Conservation (phyloP, 768 basidiomycete genomes). For the Tricholoma sp. region DNA sequence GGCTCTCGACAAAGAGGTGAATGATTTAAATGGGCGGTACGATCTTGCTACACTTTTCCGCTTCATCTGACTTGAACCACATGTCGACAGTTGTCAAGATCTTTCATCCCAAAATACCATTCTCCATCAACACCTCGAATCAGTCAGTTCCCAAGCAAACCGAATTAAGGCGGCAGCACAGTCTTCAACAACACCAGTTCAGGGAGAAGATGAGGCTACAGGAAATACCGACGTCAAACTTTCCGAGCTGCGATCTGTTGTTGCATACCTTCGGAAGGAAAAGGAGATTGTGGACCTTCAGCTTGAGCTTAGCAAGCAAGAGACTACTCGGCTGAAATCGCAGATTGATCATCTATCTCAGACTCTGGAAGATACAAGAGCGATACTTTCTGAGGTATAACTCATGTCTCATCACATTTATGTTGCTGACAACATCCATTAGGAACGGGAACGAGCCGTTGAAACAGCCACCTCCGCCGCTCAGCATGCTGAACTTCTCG, state of each 20-base stretch:
- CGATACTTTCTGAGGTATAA: slow-evolving; percentile 63
- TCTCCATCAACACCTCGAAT: slow-evolving; percentile 81
- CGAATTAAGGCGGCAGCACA: slow-evolving; percentile 72
- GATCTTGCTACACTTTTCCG: slow-evolving; percentile 10
- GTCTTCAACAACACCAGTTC: slow-evolving; percentile 32
- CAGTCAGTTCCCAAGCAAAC: slow-evolving; percentile 75
- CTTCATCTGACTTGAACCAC: background rate
- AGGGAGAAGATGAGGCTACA: slow-evolving; percentile 38
- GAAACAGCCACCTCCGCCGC: slow-evolving; percentile 65
- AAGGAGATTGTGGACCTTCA: slow-evolving; percentile 91
- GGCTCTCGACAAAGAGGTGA: slow-evolving; percentile 70
- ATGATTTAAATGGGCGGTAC: slow-evolving; percentile 67
- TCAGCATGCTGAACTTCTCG: slow-evolving; percentile 80
- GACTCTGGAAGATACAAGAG: slow-evolving; percentile 63
- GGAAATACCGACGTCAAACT: slow-evolving; percentile 60
- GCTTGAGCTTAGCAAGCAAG: slow-evolving; percentile 71
- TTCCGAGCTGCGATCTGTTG: slow-evolving; percentile 70
- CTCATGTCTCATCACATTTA: background rate
- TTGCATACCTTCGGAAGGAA: slow-evolving; percentile 81
- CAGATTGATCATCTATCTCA: slow-evolving; percentile 73
- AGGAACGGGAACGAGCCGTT: slow-evolving; percentile 81
- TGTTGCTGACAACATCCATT: background rate
- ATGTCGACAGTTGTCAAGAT: slow-evolving; percentile 55
- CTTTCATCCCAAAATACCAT: slow-evolving; percentile 69
- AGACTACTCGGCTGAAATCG: slow-evolving; percentile 65